A percentile compares a stretch with the other conserved stretches of the same genome.
Evolutionary conservation across 371 early-diverging fungal genomes (phyloP).

Genomic region (Rhizopus delemar): DNA sequence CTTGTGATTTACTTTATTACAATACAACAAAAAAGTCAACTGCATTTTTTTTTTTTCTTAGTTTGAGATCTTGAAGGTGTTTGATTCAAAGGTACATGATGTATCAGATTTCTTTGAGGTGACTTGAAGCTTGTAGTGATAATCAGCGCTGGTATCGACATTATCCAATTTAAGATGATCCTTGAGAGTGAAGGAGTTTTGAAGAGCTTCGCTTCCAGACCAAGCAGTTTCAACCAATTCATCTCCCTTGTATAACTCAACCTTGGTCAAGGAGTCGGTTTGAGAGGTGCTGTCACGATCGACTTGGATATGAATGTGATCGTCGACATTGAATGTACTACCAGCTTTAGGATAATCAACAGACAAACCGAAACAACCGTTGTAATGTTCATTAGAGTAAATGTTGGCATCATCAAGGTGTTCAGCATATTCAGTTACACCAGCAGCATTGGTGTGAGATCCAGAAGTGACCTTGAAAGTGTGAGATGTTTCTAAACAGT

Average conservation of each 20-base stretch:
- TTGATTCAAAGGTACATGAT: slow-evolving; percentile 29
- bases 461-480: slow-evolving; percentile 65
- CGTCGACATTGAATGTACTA: slow-evolving; percentile 20
- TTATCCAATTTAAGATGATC: slow-evolving; percentile 34
- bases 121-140: slow-evolving; percentile 32
- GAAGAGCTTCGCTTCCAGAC: slow-evolving; percentile 33
- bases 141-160: slow-evolving; percentile 26
- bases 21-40: neutral
- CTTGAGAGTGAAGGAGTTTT: slow-evolving; percentile 38
- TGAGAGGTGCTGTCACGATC: slow-evolving; percentile 43
- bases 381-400: slow-evolving; percentile 33
- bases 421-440: slow-evolving; percentile 50
- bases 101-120: slow-evolving; percentile 18
- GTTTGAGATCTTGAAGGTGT: slow-evolving; percentile 27
- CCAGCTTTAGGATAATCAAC: slow-evolving; percentile 38
- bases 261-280: slow-evolving; percentile 35
- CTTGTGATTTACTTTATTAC: no score
- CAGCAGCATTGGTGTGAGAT: slow-evolving; percentile 57
- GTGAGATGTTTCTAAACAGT: slow-evolving; percentile 55
- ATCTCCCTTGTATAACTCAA: slow-evolving; percentile 45
- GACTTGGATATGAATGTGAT: slow-evolving; percentile 36
- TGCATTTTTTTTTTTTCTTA: slow-evolving; percentile 1
- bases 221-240: slow-evolving; percentile 28
- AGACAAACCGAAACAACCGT: slow-evolving; percentile 48
- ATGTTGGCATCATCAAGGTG: slow-evolving; percentile 33